Evolutionary conservation across 2,329 filamentous ascomycete genomes (phyloP), one percentile per base, ranked within the genome.

Genomic region (Kalaharituber pfeilii): DNA sequence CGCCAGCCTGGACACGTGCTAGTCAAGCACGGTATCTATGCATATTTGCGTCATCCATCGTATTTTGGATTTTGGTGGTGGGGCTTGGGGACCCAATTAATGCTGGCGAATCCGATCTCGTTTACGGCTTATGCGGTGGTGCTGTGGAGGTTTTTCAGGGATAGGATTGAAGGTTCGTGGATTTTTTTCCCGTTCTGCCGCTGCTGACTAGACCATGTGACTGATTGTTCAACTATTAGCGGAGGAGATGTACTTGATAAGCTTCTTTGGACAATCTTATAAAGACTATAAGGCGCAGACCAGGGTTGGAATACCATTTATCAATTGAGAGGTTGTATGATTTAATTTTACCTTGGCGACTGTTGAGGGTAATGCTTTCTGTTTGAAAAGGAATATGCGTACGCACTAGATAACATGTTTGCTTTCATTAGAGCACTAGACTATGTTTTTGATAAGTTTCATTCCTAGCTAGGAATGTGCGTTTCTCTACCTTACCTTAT

Each of bases 61-160:
- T 98, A 98, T 69, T 95, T 96, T 71, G 91, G 89, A 2, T 98
- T 95, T 72, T 98, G 94, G 69, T 96, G 87, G 80, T 98, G 89
- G 89, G 86, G 85, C 0, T 65, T 96, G n/a, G 91, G 91, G 4
- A 94, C 88, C 11, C 91, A 98, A 72, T 66, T 96, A 44, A 79
- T 94, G 53, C 73, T 95, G 59, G 89, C 89, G 18, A 98, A 98
- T 69, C 69, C 76, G 7, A 60, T 94, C 1, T 94, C 86, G 66
- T 79, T 93, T 55, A 61, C 81, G 5, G 83, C 70, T 1, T 96
- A 94, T 71, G 69, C 78, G 0, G 67, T 75, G 6, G 82, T 93
- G 15, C 68, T 98, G 61, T 95, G 86, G 86, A 74, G 71, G 57
- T 98, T 98, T 68, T 98, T 98, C 66, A 75, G 73, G 15, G 70